Conservation (phyloP, 306 rosid species). For the Quercus parvula region DNA sequence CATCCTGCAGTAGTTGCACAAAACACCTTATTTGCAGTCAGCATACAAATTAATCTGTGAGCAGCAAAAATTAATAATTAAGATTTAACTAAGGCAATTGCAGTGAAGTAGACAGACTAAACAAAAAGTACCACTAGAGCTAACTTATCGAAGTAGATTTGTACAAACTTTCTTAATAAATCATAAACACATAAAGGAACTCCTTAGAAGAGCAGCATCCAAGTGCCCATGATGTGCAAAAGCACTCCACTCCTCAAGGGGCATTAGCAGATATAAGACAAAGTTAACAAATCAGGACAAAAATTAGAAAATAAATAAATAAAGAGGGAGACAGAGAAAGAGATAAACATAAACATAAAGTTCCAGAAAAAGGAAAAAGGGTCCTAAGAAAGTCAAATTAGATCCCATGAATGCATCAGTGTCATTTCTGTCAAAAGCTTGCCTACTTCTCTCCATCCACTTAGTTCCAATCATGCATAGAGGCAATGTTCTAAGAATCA, state of each 20-base stretch:
- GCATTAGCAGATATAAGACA: neutral
- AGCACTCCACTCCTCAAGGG: neutral
- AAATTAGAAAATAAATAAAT: neutral
- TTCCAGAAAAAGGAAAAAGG: neutral
- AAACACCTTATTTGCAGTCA: slow-evolving; percentile 15
- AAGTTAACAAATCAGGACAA: neutral
- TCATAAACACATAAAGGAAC: neutral
- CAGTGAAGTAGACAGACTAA: slow-evolving; percentile 10
- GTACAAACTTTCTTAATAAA: neutral
- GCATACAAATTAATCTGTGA: slow-evolving; percentile 14
- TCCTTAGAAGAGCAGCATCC: neutral
- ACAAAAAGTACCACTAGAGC: neutral
- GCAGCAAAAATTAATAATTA: neutral
- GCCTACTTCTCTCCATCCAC: neutral
- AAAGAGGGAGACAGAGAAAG: no score
- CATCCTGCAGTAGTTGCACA: slow-evolving; percentile 54
- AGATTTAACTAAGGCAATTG: neutral
- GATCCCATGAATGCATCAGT: neutral
- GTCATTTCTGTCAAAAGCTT: neutral
- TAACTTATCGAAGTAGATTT: neutral
- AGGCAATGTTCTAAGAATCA: neutral
- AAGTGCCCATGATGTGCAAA: neutral
- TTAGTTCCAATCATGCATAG: neutral
- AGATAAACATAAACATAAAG: no score
- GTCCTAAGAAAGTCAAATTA: neutral